Percentiles rank a stretch among this genome's conserved stretches.
Evolutionary conservation across 163 green algal genomes (phyloP).

Genomic region (Chlorella variabilis): DNA sequence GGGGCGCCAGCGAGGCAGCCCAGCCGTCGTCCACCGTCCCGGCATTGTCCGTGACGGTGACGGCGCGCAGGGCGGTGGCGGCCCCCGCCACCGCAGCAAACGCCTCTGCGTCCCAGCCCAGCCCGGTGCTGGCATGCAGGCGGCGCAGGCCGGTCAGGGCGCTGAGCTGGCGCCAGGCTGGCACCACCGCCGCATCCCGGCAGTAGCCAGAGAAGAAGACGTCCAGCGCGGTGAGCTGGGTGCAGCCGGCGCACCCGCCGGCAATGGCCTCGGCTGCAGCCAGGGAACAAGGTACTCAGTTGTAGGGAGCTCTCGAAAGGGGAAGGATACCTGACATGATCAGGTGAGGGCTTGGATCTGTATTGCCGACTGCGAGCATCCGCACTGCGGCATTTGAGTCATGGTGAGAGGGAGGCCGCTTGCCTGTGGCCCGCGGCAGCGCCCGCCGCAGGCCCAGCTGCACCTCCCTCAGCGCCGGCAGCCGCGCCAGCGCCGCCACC

Average conservation of each 20-base stretch:
- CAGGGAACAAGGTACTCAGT: too few relatives aligned
- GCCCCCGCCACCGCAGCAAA: not conserved
- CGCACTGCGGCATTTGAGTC: too few relatives aligned
- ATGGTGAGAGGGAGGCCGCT: not conserved
- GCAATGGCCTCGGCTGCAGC: conserved; percentile 7
- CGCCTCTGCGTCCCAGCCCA: conserved; percentile 13
- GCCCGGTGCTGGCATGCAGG: conserved; percentile 24
- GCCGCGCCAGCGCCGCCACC: conserved; percentile 3
- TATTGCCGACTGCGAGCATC: too few relatives aligned
- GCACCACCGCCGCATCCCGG: not conserved
- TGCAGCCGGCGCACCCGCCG: not conserved
- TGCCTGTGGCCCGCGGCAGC: not conserved
- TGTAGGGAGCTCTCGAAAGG: too few relatives aligned
- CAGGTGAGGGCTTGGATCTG: too few relatives aligned
- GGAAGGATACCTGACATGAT: not conserved
- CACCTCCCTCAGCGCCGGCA: conserved; percentile 3
- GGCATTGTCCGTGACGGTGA: conserved; percentile 28
- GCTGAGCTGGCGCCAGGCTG: conserved; percentile 14
- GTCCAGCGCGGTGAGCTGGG: conserved; percentile 24
- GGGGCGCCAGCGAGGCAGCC: not conserved
- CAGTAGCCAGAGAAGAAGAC: not conserved
- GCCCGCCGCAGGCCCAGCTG: conserved; percentile 15
- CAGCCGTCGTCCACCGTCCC: conserved; percentile 10
- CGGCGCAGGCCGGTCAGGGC: conserved; percentile 3
- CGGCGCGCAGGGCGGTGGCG: not conserved